Base-by-base conservation (phyloP, 202 grass and related monocot genomes). In the Carex sylvatica region DNA sequence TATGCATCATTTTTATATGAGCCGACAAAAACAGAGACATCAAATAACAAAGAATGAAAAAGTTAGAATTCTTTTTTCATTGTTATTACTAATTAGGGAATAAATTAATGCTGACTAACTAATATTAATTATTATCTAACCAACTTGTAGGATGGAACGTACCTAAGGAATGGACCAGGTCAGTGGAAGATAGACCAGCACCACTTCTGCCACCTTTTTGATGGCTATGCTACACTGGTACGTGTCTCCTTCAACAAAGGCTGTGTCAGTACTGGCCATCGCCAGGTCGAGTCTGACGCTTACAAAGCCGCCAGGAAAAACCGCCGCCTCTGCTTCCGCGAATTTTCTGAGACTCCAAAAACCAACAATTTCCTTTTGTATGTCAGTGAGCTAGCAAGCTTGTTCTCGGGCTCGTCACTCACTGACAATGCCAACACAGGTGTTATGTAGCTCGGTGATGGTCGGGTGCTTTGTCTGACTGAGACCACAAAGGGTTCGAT, bases 271-370 rank as follows among this genome's bases (percentile, higher is more conserved):
- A 91, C 88, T 73, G 76, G 89, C 26, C 96, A 99, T 79, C 89
- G 96, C 0, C 96, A 99, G 86, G 84, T 99, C 71, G 91, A 99
- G 88, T 99, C 96, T 58, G 89, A 93, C 36, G 93, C 96, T 6
- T 99, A 99, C 96, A 93, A 88, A 85, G 91, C 91, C 33, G 96
- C 96, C 65, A 90, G 77, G 51, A 80, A 77, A 55, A 88, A 90
- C 89, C 85, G 83, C 23, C 92, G 90, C 61, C 80, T 96, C 78
- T 93, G 93, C 86, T 96, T 90, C 83, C 96, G 96, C 18, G 96
- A 99, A 88, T 99, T 99, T 87, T 99, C 96, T 18, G 96, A 99
- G 79, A 90, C 62, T 26, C 96, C 96, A 28, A 93, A 93, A 84
- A 46, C 84, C 62, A 88, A 85, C 0, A 23, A 79, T 36, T 83